Percentiles rank a stretch among this genome's conserved stretches.
These are phyloP conservation scores for Coemansia sp. DNA, from an alignment of 192 early-diverging fungal species.

Conservation along the genomic window DNA sequence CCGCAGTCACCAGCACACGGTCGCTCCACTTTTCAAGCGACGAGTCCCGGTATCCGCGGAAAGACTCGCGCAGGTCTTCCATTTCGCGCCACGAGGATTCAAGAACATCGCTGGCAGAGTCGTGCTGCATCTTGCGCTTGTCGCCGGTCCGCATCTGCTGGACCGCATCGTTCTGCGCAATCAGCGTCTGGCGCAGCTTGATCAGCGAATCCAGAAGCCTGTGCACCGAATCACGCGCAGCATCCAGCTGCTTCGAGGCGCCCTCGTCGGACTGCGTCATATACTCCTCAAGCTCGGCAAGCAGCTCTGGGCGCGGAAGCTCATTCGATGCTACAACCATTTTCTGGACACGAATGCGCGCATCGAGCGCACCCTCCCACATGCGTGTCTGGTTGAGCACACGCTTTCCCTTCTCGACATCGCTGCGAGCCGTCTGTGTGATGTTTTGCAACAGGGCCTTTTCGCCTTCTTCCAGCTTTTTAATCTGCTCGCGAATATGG, in stretches of 20 bases:
- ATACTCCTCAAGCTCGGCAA: constrained; percentile 10
- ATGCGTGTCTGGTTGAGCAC: constrained; percentile 81
- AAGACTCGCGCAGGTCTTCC: constrained; percentile 31
- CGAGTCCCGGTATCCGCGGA: constrained; percentile 74
- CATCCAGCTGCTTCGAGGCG: constrained; percentile 4
- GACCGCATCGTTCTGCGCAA: constrained; percentile 24
- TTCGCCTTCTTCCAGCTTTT: constrained; percentile 77
- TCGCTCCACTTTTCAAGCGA: constrained; percentile 94
- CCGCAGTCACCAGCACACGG: constrained; percentile 74
- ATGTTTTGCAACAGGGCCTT: constrained; percentile 75
- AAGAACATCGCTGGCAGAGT: constrained; percentile 12
- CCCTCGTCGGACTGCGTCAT: background rate
- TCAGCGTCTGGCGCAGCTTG: constrained; percentile 24
- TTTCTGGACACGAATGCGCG: constrained; percentile 85
- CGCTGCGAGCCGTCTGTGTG: constrained; percentile 67
- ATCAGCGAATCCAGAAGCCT: constrained; percentile 25
- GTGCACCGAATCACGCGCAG: constrained; percentile 15
- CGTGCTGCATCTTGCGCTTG: constrained; percentile 21
- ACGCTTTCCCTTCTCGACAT: constrained; percentile 89
- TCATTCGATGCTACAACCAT: constrained; percentile 69
- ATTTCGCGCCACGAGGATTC: constrained; percentile 18
- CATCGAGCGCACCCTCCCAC: constrained; percentile 82
- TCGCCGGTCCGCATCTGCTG: constrained; percentile 6
- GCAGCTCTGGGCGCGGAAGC: constrained; percentile 58
- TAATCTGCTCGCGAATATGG: constrained; percentile 57